Evolutionary conservation across 2,329 filamentous ascomycete genomes (phyloP).

Genomic region (Xylariaceae sp.): DNA sequence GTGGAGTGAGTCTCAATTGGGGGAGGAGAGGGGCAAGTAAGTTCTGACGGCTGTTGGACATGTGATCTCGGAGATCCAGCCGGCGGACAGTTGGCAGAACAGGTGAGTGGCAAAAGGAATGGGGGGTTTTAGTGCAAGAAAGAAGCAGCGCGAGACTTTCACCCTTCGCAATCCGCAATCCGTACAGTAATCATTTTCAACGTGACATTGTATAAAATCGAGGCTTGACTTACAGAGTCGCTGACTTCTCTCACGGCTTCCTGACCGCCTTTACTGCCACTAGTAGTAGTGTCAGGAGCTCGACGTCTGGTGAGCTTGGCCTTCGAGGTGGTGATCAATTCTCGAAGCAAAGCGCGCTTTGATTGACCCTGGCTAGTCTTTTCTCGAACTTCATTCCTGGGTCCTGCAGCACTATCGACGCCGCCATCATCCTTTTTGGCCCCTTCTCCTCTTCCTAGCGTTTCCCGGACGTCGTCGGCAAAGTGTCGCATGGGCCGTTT

Average conservation of each 20-base stretch:
- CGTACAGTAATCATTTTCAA: neutral
- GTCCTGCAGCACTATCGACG: slow-evolving; percentile 2
- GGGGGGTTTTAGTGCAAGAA: neutral
- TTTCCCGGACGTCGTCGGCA: slow-evolving; percentile 22
- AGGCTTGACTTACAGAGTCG: slow-evolving; percentile 11
- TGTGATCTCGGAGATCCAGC: neutral
- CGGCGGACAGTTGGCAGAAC: neutral
- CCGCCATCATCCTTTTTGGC: slow-evolving; percentile 1
- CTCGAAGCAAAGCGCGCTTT: slow-evolving; percentile 22
- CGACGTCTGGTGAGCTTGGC: slow-evolving; percentile 14
- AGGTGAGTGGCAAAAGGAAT: neutral
- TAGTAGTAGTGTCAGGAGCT: neutral
- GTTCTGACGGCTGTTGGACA: neutral
- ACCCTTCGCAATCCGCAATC: neutral
- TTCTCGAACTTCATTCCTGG: slow-evolving; percentile 8
- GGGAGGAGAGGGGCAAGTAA: neutral
- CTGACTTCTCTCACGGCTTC: slow-evolving; percentile 5
- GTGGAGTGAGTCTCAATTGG: neutral
- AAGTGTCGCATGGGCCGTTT: slow-evolving; percentile 25
- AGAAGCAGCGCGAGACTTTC: neutral
- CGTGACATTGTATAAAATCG: neutral
- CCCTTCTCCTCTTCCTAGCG: slow-evolving; percentile 13
- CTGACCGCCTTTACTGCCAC: slow-evolving; percentile 5
- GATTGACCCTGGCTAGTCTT: slow-evolving; percentile 14
- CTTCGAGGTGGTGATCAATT: slow-evolving; percentile 25